Base-by-base conservation (phyloP, 306 rosid genomes). In the Acmispon strigosus region DNA sequence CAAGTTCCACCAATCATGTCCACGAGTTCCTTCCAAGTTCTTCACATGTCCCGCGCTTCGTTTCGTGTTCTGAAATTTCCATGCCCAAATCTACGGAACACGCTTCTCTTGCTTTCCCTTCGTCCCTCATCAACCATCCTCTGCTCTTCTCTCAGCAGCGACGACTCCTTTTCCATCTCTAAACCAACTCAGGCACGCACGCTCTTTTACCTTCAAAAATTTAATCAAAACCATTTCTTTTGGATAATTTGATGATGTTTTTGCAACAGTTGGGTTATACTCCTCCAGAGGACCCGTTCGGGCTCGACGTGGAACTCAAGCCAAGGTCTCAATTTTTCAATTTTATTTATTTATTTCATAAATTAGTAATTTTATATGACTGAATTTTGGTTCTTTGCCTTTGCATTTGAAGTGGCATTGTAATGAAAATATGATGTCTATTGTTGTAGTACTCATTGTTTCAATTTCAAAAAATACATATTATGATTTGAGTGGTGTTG, bases 281-380 rank as follows among this genome's bases (percentile, higher is more conserved):
- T 74, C 85, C 91, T 36, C 76, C 96, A 0, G 98, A 83, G 83
- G 96, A 88, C 14, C 74, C 85, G 5, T 92, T 82, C 29, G 96
- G 87, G 15, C 78, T 90, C 52, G 96, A 82, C 59, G 86, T 61
- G 55, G 86, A 87, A 76, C 66, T 76, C 41, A 88, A 85, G 24
- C 88, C 87, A 27, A 90, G 96, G 96, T 88, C 22, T 67, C 67
- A 22, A 66, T 29, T 20, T 32, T 32, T 32, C 37, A 32, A 15
- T 62, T 41, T 22, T 27, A 0, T 71, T 59, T 45, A 2, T 34
- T 36, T 20, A 20, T 0, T 32, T 32, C 37, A 32, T 32, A 32
- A 32, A 5, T 32, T 0, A 32, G 37, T 32, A 32, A 0, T 5
- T 32, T 32, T 32, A 32, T 6, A 32, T 32, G 0, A 32, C 37